Base-by-base conservation (phyloP, 2,329 filamentous ascomycete genomes). In the Drechslerella stenobrocha region DNA sequence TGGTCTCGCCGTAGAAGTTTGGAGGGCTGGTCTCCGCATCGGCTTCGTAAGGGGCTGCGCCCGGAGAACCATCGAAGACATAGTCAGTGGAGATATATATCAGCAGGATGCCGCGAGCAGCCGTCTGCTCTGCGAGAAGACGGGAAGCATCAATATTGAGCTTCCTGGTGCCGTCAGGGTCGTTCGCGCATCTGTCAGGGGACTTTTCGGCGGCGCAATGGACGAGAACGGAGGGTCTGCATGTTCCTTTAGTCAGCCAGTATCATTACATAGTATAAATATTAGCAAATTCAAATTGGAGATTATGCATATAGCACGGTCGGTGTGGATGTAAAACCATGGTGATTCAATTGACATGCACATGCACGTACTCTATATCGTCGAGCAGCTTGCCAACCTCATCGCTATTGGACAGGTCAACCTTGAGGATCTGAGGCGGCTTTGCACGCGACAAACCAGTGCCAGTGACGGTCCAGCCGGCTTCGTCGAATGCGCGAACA, bases 131-230 rank as follows among this genome's bases (percentile, higher is more conserved):
- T 7, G 89, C 88, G 9, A 96, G 82, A 6, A 78, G 77, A 47
- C 80, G 78, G 46, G 88, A 87, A 1, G 89, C 87, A 2, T 83
- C 80, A 9, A 92, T 84, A 23, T 73, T 73, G 9, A 73, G 32
- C 55, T 47, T 42, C 50, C 72, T 71, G 2, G 90, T 89, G 55
- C 84, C 87, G 64, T 86, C 83, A 1, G 90, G 90, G 75, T 96
- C 84, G 70, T 83, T 82, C 73, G 90, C 87, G 74, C 90, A 92
- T 75, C 87, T 87, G 77, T 96, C 90, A 1, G 91, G 90, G 73
- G 87, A 95, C 69, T 89, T 85, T 76, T 95, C 91, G 45, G 90
- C 90, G 37, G 90, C 91, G 75, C 88, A 92, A 76, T 95, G 90
- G 32, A 95, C 82, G 44, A 95, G 84, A 52, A 88, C 89, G 67